Evolutionary conservation across 2,329 filamentous ascomycete genomes (phyloP), one percentile per base, ranked within the genome.

Genomic region (Balansia obtecta): DNA sequence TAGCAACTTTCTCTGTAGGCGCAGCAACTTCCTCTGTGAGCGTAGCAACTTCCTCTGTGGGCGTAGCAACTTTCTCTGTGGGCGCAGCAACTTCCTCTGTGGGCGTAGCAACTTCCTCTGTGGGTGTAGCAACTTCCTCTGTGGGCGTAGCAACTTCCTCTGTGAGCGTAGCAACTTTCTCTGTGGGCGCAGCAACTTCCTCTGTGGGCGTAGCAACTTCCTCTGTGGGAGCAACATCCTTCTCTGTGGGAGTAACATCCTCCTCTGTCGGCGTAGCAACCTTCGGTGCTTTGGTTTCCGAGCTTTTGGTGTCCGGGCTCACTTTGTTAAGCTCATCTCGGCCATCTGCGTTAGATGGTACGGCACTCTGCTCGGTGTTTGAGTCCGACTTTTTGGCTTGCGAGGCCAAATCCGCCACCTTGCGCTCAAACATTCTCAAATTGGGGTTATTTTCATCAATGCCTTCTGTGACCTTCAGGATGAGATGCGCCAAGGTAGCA

Each of bases 341-440:
- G 1, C 5, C 9, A 10, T 46, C 47, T n/a, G 18, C 34, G 22
- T 49, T 39, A 9, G 22, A 34, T 33, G 42, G 41, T 16, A 39
- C 34, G 4, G 41, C 42, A 8, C 22, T n/a, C 22, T 49, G 15
- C 15, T 38, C 32, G 12, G 12, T 15, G 8, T 39, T 44, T 3
- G 46, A 37, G 8, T 53, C 50, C 18, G 45, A 7, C 44, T 55
- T 51, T 39, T 62, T 64, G 6, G 69, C 60, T 53, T 67, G 62
- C 49, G 67, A 63, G 11, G 73, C 70, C 45, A 80, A 63, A 50
- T 73, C 67, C 3, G 71, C 70, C 37, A 80, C 66, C 49, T 79
- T 72, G 44, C 65, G 66, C 56, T 77, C 74, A 54, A 80, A 77
- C 10, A 68, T 68, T 52, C 68, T 66, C 18, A 79, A 62, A 52